Conservation (phyloP, 108 stramenopile genomes). For the Fistulifera pelliculosa region DNA sequence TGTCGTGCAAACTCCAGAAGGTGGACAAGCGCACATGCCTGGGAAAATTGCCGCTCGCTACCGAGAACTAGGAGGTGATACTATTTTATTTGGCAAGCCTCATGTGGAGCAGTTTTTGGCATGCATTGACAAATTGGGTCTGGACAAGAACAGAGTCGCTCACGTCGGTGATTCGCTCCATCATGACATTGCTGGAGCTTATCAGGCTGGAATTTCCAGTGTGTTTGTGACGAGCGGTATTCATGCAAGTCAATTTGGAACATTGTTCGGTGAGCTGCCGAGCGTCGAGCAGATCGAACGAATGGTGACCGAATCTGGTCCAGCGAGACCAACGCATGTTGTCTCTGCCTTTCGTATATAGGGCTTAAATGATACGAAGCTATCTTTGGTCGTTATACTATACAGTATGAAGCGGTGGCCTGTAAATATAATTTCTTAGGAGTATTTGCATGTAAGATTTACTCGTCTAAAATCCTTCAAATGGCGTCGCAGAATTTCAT, state of each 20-base stretch:
- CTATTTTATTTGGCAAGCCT: slow-evolving; percentile 64
- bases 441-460: no score
- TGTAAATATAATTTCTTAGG: no score
- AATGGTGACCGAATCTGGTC: slow-evolving; percentile 15
- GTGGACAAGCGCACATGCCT: slow-evolving; percentile 60
- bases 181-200: slow-evolving; percentile 84
- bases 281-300: slow-evolving; percentile 4
- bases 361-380: no score
- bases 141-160: slow-evolving; percentile 24
- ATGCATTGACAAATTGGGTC: slow-evolving; percentile 33
- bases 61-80: slow-evolving; percentile 23
- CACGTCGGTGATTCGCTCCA: slow-evolving; percentile 87
- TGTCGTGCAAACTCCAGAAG: slow-evolving; percentile 26
- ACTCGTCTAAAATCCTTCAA: slow-evolving; percentile 50
- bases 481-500: slow-evolving; percentile 54
- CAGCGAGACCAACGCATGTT: slow-evolving; percentile 30
- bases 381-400: no score
- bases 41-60: slow-evolving; percentile 64
- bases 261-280: slow-evolving; percentile 20
- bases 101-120: slow-evolving; percentile 51
- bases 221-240: slow-evolving; percentile 70
- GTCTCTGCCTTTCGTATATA: slow-evolving; percentile 19
- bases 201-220: slow-evolving; percentile 45
- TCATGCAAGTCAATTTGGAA: slow-evolving; percentile 48
- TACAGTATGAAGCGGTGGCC: no score